phyloP scores from a whole-genome alignment of 2,329 filamentous ascomycete genomes.

The Colletotrichum gloeosporioides region DNA sequence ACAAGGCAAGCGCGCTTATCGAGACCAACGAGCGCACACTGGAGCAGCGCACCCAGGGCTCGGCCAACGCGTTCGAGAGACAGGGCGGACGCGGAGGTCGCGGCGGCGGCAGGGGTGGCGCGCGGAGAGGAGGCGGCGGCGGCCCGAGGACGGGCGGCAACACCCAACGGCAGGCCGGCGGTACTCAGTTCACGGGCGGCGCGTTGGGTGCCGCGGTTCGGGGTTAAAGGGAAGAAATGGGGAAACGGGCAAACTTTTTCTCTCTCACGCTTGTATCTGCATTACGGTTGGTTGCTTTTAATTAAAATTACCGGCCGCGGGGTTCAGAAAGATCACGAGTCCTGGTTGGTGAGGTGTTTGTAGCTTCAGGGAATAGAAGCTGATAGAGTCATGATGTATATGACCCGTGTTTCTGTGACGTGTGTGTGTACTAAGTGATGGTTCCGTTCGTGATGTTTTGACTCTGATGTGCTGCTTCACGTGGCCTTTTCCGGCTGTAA shows the following conservation, averaged over 20 bases:
- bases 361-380: constrained; percentile 27
- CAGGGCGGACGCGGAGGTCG: constrained; percentile 80
- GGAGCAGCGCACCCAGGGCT: constrained; percentile 96
- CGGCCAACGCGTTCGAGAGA: constrained; percentile 92
- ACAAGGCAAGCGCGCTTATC: constrained; percentile 95
- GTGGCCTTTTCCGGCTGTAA: not conserved
- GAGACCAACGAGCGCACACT: constrained; percentile 97
- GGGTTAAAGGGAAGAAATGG: constrained; percentile 45
- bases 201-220: constrained; percentile 74
- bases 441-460: not conserved
- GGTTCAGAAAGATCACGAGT: constrained; percentile 10
- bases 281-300: constrained; percentile 24
- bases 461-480: not conserved
- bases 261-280: constrained; percentile 24
- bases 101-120: constrained; percentile 68
- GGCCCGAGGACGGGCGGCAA: constrained; percentile 64
- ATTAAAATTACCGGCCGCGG: constrained; percentile 24
- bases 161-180: constrained; percentile 70
- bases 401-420: not conserved
- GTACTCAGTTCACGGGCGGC: constrained; percentile 83
- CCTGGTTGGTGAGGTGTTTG: constrained; percentile 22
- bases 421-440: not conserved
- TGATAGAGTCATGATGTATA: constrained; percentile 15
- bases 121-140: constrained; percentile 66
- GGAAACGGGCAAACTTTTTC: not conserved